phyloP scores from a whole-genome alignment of 371 early-diverging fungal species.

The Lichtheimia hyalospora region DNA sequence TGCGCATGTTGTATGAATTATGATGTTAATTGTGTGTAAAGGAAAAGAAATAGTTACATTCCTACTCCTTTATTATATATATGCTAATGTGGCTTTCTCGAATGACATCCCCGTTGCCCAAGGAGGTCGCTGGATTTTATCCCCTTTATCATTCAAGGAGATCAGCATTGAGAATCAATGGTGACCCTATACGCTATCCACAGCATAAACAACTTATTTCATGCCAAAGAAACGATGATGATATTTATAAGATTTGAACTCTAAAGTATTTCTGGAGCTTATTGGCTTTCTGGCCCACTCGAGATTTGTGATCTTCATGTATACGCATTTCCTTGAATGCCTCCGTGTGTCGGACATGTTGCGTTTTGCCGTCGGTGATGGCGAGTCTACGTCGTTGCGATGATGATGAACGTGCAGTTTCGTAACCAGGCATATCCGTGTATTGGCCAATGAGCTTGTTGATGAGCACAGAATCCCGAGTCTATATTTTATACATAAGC shows the following conservation, averaged over 20 bases:
- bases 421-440: conserved; percentile 34
- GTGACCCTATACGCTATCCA: too few relatives aligned
- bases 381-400: conserved; percentile 21
- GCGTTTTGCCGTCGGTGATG: conserved; percentile 38
- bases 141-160: too few relatives aligned
- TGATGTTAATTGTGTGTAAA: too few relatives aligned
- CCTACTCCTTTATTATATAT: too few relatives aligned
- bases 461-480: conserved; percentile 48
- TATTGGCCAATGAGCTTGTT: conserved; percentile 54
- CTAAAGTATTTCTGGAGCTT: conserved; percentile 85
- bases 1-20: too few relatives aligned
- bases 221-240: not conserved
- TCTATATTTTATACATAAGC: conserved; percentile 13
- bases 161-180: too few relatives aligned
- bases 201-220: too few relatives aligned
- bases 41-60: too few relatives aligned
- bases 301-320: conserved; percentile 68
- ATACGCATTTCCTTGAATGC: conserved; percentile 58
- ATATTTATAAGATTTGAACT: conserved; percentile 67
- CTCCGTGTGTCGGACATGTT: conserved; percentile 27
- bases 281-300: conserved; percentile 83
- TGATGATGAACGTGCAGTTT: conserved; percentile 28
- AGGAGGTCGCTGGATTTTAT: too few relatives aligned
- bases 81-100: too few relatives aligned
- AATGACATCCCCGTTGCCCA: too few relatives aligned